Base-by-base conservation (phyloP, 2,329 filamentous ascomycete genomes). In the Juglanconis juglandina region DNA sequence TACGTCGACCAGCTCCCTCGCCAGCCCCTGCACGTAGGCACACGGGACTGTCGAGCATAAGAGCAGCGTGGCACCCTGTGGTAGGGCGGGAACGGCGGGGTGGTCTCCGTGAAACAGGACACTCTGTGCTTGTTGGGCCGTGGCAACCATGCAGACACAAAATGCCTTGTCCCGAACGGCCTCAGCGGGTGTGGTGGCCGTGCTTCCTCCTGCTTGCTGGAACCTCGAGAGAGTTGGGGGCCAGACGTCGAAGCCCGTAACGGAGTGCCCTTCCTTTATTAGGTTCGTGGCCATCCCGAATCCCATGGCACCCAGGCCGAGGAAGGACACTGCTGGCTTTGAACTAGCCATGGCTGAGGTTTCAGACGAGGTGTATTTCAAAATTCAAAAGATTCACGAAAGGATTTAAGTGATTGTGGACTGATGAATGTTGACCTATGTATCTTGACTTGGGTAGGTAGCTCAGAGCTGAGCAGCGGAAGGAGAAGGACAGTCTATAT, bases 281-380 rank as follows among this genome's bases (percentile, higher is more conserved):
- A 92, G 82, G 70, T 91, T 82, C 62, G 84, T 89, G 64, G 89
- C 89, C 89, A 92, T 92, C 70, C 89, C 89, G 71, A 91, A 89
- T 70, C 89, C 89, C 89, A 92, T 92, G 73, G 89, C 89, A 59
- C 89, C 89, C 3, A 92, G 86, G 77, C 89, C 89, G 64, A 89
- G 87, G 74, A 91, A 91, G 65, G 85, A 82, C 57, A 90, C 66
- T 4, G 72, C 69, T 4, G 72, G 72, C 63, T 77, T 78, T 6
- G 65, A 17, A 53, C 69, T 62, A 17, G 71, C 60, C 67, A 73
- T 74, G 58, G 53, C 68, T 49, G 49, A 5, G 3, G 8, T 14
- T 34, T 33, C 5, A n/a, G 10, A 34, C 13, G 37, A 41, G 13
- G 8, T 9, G 3, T 3, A 41, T 41, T 13, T 41, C 11, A 30